Conservation (phyloP, 192 early-diverging fungal species). For the Coemansia sp. region DNA sequence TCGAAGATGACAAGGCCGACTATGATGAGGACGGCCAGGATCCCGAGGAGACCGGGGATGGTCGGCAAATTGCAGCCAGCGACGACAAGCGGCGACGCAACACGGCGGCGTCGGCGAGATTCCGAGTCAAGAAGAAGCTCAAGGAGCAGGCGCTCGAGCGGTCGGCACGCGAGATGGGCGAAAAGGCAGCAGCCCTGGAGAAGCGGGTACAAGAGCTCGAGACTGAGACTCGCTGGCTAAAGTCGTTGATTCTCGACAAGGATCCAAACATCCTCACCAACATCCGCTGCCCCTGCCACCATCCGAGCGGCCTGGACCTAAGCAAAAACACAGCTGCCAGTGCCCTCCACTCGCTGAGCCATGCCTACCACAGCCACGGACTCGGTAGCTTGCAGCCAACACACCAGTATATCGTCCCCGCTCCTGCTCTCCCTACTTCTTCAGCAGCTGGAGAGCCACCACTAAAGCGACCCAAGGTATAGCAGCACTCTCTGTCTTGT, state of each 20-base stretch:
- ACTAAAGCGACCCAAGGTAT: constrained; percentile 16
- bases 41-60: background rate
- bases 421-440: constrained; percentile 4
- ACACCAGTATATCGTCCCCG: constrained; percentile 25
- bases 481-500: background rate
- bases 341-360: background rate
- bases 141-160: constrained; percentile 84
- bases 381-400: constrained; percentile 8
- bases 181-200: constrained; percentile 71
- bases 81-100: constrained; percentile 93
- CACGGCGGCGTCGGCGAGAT: constrained; percentile 91
- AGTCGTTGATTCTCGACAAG: constrained; percentile 80
- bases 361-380: background rate
- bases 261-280: constrained; percentile 51
- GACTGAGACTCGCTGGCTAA: constrained; percentile 88
- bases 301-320: constrained; percentile 38
- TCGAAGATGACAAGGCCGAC: background rate
- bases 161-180: constrained; percentile 73
- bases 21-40: constrained; percentile 6
- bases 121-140: constrained; percentile 93
- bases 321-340: background rate
- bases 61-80: constrained; percentile 51
- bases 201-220: constrained; percentile 77
- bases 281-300: constrained; percentile 50
- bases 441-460: constrained; percentile 4